Base-by-base conservation (phyloP, 176 grass and related monocot genomes). In the Avena sativa region DNA sequence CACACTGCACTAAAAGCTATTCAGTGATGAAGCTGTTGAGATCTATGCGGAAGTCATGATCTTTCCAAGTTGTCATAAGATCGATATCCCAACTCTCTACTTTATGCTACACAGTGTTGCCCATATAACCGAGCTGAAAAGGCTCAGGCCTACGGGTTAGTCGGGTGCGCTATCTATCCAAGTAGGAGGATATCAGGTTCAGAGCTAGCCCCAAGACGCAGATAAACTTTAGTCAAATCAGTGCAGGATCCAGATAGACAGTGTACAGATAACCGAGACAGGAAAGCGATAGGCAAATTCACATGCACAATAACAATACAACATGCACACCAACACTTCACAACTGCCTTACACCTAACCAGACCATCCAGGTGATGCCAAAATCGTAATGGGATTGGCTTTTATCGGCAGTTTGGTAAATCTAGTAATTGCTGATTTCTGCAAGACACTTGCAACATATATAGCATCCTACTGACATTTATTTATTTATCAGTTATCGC, bases 21-120 rank as follows among this genome's bases (percentile, higher is more conserved):
- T 84, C 19, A 84, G 48, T 80, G 47, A 78, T 79, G 85, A 58
- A 79, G 63, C 48, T 83, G 84, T 73, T 84, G 74, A 72, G 58
- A 80, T 87, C 85, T 84, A 87, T 23, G 75, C 84, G 80, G 79
- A 83, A 73, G 57, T 48, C 56, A 57, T 79, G 34, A 38, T 74
- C 83, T 56, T 14, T 63, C 64, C 47, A 73, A 82, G 80, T 47
- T 79, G 59, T 46, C 56, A 57, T 8, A 57, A 57, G 17, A 8
- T 17, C 55, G 17, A 6, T 57, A 57, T 20, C 55, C 19, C 60
- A 63, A 63, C 1, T 12, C 23, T 49, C 19, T 91, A 80, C 57
- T 87, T 91, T 74, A 64, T 69, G 34, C 79, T 84, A 80, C 25
- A 91, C 52, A 19, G 52, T 55, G 52, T 55, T 17, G 15, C 52